Percentiles rank a stretch among this genome's conserved stretches.
These are phyloP conservation scores for Ambispora gerdemannii DNA, from an alignment of 192 early-diverging fungal species.

Conservation along the genomic window DNA sequence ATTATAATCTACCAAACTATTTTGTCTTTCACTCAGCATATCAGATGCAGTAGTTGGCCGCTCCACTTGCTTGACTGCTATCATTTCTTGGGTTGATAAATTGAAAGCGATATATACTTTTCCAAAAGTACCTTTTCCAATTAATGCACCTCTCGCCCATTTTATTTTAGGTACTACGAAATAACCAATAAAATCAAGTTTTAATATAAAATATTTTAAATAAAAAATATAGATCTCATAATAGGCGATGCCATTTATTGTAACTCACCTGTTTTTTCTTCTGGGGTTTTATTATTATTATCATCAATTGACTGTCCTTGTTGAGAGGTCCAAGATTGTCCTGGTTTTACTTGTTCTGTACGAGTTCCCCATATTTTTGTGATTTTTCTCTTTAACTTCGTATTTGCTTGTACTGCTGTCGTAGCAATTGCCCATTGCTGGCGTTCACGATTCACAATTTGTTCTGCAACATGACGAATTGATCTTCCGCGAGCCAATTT, in stretches of 20 bases:
- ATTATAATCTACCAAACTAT: conserved; percentile 41
- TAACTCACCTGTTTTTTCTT: conserved; percentile 35
- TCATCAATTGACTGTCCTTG: conserved; percentile 35
- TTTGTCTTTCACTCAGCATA: conserved; percentile 41
- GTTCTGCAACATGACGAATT: conserved; percentile 45
- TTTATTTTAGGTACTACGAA: conserved; percentile 36
- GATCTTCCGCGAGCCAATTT: conserved; percentile 45
- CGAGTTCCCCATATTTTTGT: conserved; percentile 56
- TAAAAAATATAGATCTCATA: neutral
- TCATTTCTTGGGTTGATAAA: conserved; percentile 67
- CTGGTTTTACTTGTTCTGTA: conserved; percentile 49
- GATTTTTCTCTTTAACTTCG: conserved; percentile 40
- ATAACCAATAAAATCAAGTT: conserved; percentile 31
- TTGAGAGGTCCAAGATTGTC: conserved; percentile 34
- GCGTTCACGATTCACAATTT: neutral
- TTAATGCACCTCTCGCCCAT: conserved; percentile 73
- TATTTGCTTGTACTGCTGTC: conserved; percentile 38
- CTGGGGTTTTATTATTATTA: conserved; percentile 33
- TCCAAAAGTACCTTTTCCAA: conserved; percentile 83
- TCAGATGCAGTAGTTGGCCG: conserved; percentile 54
- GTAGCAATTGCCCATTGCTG: conserved; percentile 29
- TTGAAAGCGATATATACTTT: conserved; percentile 75
- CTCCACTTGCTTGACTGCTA: conserved; percentile 82
- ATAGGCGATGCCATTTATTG: neutral
- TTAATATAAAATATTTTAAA: no score